Conservation (phyloP, 2,329 filamentous ascomycete species). For the Aphanocladium album region DNA sequence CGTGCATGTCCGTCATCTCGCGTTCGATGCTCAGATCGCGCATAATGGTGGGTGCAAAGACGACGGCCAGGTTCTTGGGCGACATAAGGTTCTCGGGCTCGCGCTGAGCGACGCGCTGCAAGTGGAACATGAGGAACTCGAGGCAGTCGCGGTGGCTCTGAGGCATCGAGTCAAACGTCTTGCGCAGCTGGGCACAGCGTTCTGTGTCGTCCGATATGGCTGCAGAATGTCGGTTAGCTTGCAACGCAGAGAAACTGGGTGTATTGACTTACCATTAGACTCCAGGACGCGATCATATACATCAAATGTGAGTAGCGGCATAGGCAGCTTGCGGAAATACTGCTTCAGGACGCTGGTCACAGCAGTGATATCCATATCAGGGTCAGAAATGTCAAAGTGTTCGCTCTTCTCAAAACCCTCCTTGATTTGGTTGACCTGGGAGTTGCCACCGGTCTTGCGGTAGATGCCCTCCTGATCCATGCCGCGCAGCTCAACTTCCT, state of each 20-base stretch:
- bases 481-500: constrained; percentile 91
- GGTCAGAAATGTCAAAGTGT: constrained; percentile 89
- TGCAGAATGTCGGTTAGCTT: constrained; percentile 27
- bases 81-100: constrained; percentile 93
- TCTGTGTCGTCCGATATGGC: constrained; percentile 61
- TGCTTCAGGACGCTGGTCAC: constrained; percentile 95
- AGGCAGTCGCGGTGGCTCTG: constrained; percentile 81
- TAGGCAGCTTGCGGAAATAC: constrained; percentile 91
- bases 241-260: background rate
- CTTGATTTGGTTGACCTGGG: constrained; percentile 83
- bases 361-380: constrained; percentile 89
- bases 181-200: constrained; percentile 65
- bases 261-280: constrained; percentile 57
- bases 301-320: constrained; percentile 83
- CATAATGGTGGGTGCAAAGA: constrained; percentile 98
- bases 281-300: constrained; percentile 88
- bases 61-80: constrained; percentile 89
- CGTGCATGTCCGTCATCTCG: constrained; percentile 93
- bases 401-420: constrained; percentile 84
- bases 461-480: constrained; percentile 99
- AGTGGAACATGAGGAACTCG: constrained; percentile 90
- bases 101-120: constrained; percentile 76
- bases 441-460: constrained; percentile 90
- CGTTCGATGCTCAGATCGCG: constrained; percentile 81
- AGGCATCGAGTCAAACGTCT: constrained; percentile 73